These are phyloP conservation scores for Entomortierella lignicola DNA, from an alignment of 192 early-diverging fungal genomes.

Conservation along the genomic window DNA sequence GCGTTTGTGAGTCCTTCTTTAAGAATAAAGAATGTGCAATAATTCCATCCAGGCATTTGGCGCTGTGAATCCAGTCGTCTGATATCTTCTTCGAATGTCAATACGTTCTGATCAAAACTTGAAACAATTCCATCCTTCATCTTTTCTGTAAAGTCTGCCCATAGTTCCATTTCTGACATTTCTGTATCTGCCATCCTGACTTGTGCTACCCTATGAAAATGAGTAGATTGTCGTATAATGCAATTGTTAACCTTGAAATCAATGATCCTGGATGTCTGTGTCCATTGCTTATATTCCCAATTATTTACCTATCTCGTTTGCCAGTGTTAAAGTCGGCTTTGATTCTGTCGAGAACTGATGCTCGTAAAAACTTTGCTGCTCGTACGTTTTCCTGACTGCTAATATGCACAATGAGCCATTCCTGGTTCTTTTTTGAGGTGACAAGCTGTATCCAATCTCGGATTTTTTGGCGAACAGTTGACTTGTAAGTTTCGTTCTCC, in stretches of 20 bases:
- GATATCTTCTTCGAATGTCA: slow-evolving; percentile 91
- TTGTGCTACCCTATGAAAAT: slow-evolving; percentile 56
- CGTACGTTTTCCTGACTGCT: slow-evolving; percentile 62
- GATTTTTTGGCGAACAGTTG: slow-evolving; percentile 72
- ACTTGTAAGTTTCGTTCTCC: slow-evolving; percentile 84
- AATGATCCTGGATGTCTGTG: neutral
- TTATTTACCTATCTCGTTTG: slow-evolving; percentile 69
- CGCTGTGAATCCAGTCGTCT: slow-evolving; percentile 90
- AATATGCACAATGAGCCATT: slow-evolving; percentile 90
- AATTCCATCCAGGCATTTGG: slow-evolving; percentile 98
- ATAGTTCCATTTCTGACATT: slow-evolving; percentile 69
- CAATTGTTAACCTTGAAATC: neutral
- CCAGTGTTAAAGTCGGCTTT: slow-evolving; percentile 84
- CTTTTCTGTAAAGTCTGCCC: slow-evolving; percentile 77
- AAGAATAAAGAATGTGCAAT: slow-evolving; percentile 95
- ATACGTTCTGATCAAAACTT: slow-evolving; percentile 81
- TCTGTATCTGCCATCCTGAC: slow-evolving; percentile 62
- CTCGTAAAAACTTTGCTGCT: slow-evolving; percentile 69
- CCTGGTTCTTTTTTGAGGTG: slow-evolving; percentile 82
- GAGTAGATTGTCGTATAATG: neutral
- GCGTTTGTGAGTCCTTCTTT: slow-evolving; percentile 91
- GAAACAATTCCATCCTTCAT: slow-evolving; percentile 79
- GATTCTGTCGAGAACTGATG: slow-evolving; percentile 85
- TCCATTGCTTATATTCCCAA: neutral
- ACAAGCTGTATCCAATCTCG: slow-evolving; percentile 83